Conservation (phyloP, 495 filamentous ascomycete genomes). For the Penicillium ucsense region DNA sequence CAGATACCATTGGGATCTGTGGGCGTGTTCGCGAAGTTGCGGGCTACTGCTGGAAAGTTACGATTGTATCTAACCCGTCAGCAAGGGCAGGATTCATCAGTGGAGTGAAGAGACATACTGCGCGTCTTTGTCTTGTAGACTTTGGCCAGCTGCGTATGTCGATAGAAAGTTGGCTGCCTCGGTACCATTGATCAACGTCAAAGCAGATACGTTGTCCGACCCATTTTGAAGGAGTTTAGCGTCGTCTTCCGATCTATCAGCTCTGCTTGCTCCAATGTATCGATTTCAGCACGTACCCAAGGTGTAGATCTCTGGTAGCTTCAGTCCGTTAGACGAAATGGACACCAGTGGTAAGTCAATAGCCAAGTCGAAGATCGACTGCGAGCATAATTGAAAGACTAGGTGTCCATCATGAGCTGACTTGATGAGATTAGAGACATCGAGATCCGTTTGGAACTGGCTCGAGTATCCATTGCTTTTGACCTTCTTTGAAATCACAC, state of each 20-base stretch:
- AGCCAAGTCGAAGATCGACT: conserved; percentile 15
- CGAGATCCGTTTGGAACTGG: conserved; percentile 44
- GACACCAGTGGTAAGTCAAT: conserved; percentile 21
- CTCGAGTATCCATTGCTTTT: conserved; percentile 24
- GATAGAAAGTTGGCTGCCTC: conserved; percentile 17
- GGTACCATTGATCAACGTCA: conserved; percentile 26
- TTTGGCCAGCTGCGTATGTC: conserved; percentile 8
- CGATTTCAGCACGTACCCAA: conserved; percentile 5
- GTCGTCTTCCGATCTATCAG: conserved; percentile 10
- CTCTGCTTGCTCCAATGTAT: background rate
- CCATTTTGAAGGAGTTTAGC: conserved; percentile 8
- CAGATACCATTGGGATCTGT: conserved; percentile 14
- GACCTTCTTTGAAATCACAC: conserved; percentile 32
- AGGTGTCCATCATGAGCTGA: conserved; percentile 45
- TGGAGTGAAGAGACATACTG: conserved; percentile 13
- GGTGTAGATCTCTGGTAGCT: conserved; percentile 26
- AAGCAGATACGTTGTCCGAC: conserved; percentile 12
- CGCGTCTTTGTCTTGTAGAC: conserved; percentile 30
- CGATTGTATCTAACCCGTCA: conserved; percentile 14
- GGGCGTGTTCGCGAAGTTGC: conserved; percentile 15
- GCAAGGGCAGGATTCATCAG: background rate
- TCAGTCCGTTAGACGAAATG: conserved; percentile 27
- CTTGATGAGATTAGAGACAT: conserved; percentile 26
- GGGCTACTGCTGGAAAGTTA: conserved; percentile 14
- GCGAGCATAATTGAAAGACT: conserved; percentile 17